Evolutionary conservation across 768 basidiomycete species (phyloP).

Genomic region (Rhodotorula kratochvilovae): DNA sequence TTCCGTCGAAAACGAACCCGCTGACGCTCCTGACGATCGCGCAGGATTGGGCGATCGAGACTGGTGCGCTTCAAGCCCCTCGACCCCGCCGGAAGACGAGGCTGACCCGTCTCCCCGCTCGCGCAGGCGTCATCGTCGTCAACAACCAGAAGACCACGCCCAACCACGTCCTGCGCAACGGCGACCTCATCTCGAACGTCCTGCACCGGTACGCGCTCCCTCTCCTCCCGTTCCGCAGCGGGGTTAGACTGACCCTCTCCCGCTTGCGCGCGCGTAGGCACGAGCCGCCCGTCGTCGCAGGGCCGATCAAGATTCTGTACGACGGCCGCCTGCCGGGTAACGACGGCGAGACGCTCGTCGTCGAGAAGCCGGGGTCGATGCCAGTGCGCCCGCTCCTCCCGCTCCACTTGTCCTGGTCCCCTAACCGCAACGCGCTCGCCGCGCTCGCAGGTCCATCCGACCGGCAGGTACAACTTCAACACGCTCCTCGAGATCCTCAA

Average conservation of each 20-base stretch:
- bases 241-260: background rate
- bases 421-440: too few species aligned
- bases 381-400: constrained; percentile 54
- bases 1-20: rapidly evolving
- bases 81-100: background rate
- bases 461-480: constrained; percentile 83
- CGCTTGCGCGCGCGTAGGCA: constrained; percentile 55
- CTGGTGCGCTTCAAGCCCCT: constrained; percentile 22
- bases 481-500: constrained; percentile 81
- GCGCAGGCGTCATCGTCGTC: constrained; percentile 92
- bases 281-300: constrained; percentile 87
- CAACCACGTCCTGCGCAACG: constrained; percentile 72
- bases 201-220: constrained; percentile 27
- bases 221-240: background rate
- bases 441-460: constrained; percentile 53
- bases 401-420: constrained; percentile 9
- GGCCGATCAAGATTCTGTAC: constrained; percentile 70
- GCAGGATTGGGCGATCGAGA: constrained; percentile 39
- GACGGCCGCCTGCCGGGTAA: constrained; percentile 47
- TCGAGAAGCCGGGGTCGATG: constrained; percentile 94
- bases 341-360: constrained; percentile 77
- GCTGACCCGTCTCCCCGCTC: too few species aligned
- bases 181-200: constrained; percentile 55
- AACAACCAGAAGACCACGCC: constrained; percentile 83
- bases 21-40: background rate